These are phyloP conservation scores for Basidiobolus meristosporus DNA, from an alignment of 371 early-diverging fungal species.

Conservation along the genomic window DNA sequence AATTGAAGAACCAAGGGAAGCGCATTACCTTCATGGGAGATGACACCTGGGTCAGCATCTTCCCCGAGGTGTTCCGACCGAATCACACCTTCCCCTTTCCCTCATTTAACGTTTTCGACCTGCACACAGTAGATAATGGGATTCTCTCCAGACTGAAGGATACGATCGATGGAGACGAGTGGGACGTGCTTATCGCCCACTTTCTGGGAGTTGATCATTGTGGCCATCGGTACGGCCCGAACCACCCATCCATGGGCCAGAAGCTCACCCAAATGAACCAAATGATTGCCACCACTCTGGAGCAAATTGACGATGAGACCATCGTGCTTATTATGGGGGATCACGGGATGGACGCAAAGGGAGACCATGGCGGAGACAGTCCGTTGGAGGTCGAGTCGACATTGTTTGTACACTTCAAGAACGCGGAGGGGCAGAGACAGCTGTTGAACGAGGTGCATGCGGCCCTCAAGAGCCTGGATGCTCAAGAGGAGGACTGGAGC, in stretches of 20 bases:
- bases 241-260: slow-evolving; percentile 61
- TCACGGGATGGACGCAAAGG: slow-evolving; percentile 97
- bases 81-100: slow-evolving; percentile 53
- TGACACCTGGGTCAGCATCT: slow-evolving; percentile 85
- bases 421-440: slow-evolving; percentile 21
- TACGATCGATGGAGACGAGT: slow-evolving; percentile 9
- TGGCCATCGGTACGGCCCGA: slow-evolving; percentile 84
- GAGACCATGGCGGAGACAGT: slow-evolving; percentile 96
- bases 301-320: slow-evolving; percentile 64
- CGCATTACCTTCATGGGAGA: slow-evolving; percentile 60
- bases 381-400: slow-evolving; percentile 72
- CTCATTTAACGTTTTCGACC: slow-evolving; percentile 79
- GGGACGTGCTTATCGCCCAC: slow-evolving; percentile 76
- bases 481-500: background rate
- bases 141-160: slow-evolving; percentile 15
- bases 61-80: slow-evolving; percentile 24
- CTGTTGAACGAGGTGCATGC: slow-evolving; percentile 2
- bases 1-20: slow-evolving; percentile 12
- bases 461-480: slow-evolving; percentile 1
- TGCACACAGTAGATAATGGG: slow-evolving; percentile 84
- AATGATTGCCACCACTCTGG: slow-evolving; percentile 42
- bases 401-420: slow-evolving; percentile 67
- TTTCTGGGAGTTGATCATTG: slow-evolving; percentile 93
- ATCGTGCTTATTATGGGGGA: slow-evolving; percentile 91
- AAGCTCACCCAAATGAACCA: slow-evolving; percentile 74